Evolutionary conservation across 169 alveolate genomes (phyloP).

Genomic region (Theileria sp.): DNA sequence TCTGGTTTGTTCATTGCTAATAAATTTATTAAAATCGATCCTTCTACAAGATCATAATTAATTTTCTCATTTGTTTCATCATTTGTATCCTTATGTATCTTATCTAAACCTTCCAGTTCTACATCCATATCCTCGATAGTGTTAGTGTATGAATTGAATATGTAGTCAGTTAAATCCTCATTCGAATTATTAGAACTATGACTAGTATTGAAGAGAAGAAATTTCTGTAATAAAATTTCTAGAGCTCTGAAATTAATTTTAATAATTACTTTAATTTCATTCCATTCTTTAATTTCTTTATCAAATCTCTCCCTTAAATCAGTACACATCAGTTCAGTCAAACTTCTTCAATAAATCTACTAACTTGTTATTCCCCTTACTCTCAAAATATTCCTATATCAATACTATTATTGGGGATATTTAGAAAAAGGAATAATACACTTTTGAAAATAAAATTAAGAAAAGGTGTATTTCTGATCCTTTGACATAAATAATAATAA

Average conservation of each 20-base stretch:
- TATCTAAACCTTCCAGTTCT: not conserved
- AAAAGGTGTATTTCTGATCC: not conserved
- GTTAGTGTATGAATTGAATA: not conserved
- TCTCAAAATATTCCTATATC: slow-evolving; percentile 39
- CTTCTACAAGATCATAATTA: not conserved
- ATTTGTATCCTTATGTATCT: not conserved
- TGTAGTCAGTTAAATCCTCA: not conserved
- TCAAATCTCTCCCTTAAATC: not conserved
- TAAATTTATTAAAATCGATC: not conserved
- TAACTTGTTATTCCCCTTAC: slow-evolving; percentile 37
- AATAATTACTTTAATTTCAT: not conserved
- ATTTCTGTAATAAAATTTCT: slow-evolving; percentile 41
- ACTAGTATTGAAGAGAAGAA: slow-evolving; percentile 33
- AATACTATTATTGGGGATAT: not conserved
- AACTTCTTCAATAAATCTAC: slow-evolving; percentile 28
- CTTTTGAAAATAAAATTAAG: no score
- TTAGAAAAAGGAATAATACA: not conserved
- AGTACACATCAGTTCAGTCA: slow-evolving; percentile 7
- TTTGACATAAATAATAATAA: not conserved
- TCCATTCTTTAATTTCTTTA: slow-evolving; percentile 26
- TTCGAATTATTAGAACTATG: not conserved
- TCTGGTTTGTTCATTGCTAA: slow-evolving; percentile 45
- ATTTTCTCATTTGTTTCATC: not conserved
- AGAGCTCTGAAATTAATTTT: slow-evolving; percentile 40
- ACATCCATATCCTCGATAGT: not conserved